Evolutionary conservation across 2,329 filamentous ascomycete genomes (phyloP).

Genomic region (Ophiobolus disseminans): DNA sequence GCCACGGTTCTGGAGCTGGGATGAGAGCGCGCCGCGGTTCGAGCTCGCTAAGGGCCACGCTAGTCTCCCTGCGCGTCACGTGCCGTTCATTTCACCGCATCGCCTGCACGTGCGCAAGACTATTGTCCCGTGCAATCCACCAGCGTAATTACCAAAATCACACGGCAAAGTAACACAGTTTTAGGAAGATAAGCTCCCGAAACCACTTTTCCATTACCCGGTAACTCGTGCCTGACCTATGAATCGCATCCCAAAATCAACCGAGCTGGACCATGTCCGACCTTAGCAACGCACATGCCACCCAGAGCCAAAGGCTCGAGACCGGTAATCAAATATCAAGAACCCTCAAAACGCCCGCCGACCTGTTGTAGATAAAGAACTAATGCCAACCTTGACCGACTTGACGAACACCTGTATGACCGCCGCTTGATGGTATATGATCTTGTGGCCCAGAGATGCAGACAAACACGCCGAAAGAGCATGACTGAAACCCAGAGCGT

Average conservation of each 20-base stretch:
- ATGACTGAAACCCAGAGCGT: conserved; percentile 38
- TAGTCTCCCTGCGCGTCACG: conserved; percentile 11
- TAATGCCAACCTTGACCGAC: conserved; percentile 32
- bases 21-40: conserved; percentile 27
- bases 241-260: conserved; percentile 29
- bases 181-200: too few relatives aligned
- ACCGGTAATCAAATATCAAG: conserved; percentile 21
- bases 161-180: too few relatives aligned
- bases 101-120: too few relatives aligned
- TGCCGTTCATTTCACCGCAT: conserved; percentile 11
- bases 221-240: conserved; percentile 27
- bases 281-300: conserved; percentile 21
- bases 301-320: conserved; percentile 21
- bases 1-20: conserved; percentile 45
- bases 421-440: conserved; percentile 39
- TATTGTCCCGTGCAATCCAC: too few relatives aligned
- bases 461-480: conserved; percentile 40
- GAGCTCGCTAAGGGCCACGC: conserved; percentile 22
- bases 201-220: conserved; percentile 42
- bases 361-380: conserved; percentile 24
- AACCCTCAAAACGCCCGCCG: conserved; percentile 35
- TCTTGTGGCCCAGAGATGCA: conserved; percentile 40
- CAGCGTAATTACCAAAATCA: conserved; percentile 6
- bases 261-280: conserved; percentile 24
- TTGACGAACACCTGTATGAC: conserved; percentile 41